phyloP scores from a whole-genome alignment of 768 basidiomycete species.

The Hypholoma fasciculare region DNA sequence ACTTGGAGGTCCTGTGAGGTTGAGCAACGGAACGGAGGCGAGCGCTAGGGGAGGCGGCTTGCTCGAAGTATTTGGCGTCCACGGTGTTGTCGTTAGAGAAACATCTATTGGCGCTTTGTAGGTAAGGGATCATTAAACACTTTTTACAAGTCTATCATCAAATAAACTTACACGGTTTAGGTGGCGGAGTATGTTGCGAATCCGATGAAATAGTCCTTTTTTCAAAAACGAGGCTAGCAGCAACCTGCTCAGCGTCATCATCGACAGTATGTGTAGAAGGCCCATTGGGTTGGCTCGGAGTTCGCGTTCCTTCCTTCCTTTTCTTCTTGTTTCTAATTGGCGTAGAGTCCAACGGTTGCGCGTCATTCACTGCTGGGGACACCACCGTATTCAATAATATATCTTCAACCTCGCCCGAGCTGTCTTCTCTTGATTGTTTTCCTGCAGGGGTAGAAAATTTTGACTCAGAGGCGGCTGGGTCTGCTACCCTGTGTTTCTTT shows the following conservation, averaged over 20 bases:
- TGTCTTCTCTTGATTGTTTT: not conserved
- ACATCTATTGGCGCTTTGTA: not conserved
- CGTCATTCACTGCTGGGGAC: not conserved
- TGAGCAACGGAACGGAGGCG: conserved; percentile 48
- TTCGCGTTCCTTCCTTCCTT: not conserved
- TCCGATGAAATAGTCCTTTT: not conserved
- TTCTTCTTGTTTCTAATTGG: conserved; percentile 2
- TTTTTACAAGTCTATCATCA: not conserved
- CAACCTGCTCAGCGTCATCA: not conserved
- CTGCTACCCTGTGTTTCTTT: conserved; percentile 27
- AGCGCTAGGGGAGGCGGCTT: conserved; percentile 21
- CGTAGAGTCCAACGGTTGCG: not conserved
- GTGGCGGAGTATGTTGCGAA: not conserved
- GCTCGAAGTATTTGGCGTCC: not conserved
- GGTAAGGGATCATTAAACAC: not conserved
- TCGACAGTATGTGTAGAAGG: not conserved
- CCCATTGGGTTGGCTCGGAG: not conserved
- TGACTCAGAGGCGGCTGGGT: not conserved
- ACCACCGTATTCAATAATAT: not conserved
- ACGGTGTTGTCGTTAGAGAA: conserved; percentile 6
- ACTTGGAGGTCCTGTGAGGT: conserved; percentile 50
- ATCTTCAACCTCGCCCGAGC: conserved; percentile 7
- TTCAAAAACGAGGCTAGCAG: not conserved
- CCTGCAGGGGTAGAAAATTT: not conserved
- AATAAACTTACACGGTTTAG: not conserved